These are phyloP conservation scores for Fusarium scirpi DNA, from an alignment of 2,329 filamentous ascomycete genomes.

Conservation along the genomic window DNA sequence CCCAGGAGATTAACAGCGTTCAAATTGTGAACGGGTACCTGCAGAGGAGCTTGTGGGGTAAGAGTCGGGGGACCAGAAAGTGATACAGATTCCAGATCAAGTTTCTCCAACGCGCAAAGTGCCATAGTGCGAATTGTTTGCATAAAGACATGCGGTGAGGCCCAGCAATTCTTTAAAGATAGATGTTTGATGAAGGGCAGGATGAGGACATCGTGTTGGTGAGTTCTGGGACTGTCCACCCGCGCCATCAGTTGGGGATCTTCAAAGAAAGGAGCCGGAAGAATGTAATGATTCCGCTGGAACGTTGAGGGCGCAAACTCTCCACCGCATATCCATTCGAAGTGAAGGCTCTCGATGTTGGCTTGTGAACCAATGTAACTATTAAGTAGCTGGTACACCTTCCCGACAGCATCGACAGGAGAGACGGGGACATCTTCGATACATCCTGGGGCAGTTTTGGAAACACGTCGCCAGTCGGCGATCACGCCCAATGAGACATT, in stretches of 20 bases:
- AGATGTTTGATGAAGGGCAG: constrained; percentile 70
- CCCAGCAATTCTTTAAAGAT: constrained; percentile 77
- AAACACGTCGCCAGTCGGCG: constrained; percentile 73
- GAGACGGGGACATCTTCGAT: constrained; percentile 61
- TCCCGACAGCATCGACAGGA: constrained; percentile 63
- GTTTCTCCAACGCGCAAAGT: constrained; percentile 59
- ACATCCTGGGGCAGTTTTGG: constrained; percentile 63
- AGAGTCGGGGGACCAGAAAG: constrained; percentile 62
- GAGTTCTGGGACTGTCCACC: constrained; percentile 48
- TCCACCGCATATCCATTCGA: constrained; percentile 76
- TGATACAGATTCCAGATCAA: constrained; percentile 74
- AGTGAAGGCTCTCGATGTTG: constrained; percentile 68
- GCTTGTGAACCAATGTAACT: constrained; percentile 60
- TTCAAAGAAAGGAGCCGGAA: constrained; percentile 69
- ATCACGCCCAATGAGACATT: constrained; percentile 71
- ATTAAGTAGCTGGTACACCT: constrained; percentile 66
- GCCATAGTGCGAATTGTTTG: constrained; percentile 64
- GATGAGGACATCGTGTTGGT: constrained; percentile 56
- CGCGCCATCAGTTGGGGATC: constrained; percentile 48
- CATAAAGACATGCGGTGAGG: constrained; percentile 68
- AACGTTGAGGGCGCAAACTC: constrained; percentile 72
- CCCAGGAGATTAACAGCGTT: constrained; percentile 33
- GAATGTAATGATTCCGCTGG: constrained; percentile 70
- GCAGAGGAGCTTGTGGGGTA: constrained; percentile 44
- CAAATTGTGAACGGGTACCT: constrained; percentile 25